These are phyloP conservation scores for Catunica adiposa DNA, from an alignment of 2,329 filamentous ascomycete genomes.

Conservation along the genomic window DNA sequence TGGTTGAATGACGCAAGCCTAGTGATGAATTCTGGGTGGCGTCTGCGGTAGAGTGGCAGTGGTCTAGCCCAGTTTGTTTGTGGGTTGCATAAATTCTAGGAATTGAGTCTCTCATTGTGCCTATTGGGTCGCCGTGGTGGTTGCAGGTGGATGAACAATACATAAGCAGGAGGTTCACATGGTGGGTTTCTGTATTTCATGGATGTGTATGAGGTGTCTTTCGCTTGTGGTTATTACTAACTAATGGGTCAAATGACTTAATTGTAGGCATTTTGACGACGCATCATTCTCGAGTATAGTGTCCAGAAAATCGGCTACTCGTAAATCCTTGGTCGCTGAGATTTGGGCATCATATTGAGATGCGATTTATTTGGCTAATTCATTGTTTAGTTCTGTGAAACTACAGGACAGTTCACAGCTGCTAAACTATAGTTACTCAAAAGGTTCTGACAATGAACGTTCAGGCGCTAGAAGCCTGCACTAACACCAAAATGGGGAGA, in stretches of 20 bases:
- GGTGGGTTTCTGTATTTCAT: background rate
- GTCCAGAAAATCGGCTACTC: no score
- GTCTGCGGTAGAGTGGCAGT: background rate
- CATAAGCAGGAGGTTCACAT: background rate
- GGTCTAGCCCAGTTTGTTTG: background rate
- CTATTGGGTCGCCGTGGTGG: background rate
- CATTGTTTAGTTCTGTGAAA: no score
- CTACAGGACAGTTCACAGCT: no score
- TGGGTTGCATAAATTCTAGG: background rate
- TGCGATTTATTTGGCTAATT: no score
- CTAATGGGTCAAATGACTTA: background rate
- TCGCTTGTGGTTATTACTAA: background rate
- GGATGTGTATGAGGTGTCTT: background rate
- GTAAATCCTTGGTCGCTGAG: no score
- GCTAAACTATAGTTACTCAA: no score
- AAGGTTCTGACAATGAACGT: background rate
- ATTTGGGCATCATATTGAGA: no score
- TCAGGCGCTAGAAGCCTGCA: background rate
- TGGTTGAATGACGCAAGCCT: background rate
- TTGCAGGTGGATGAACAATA: background rate
- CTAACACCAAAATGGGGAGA: background rate
- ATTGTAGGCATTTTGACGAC: background rate
- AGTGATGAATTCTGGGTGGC: background rate
- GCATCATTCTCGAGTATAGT: background rate
- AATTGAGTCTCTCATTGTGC: background rate